Conservation (phyloP, 768 basidiomycete genomes). For the Xerocomus brunneocitrinus region DNA sequence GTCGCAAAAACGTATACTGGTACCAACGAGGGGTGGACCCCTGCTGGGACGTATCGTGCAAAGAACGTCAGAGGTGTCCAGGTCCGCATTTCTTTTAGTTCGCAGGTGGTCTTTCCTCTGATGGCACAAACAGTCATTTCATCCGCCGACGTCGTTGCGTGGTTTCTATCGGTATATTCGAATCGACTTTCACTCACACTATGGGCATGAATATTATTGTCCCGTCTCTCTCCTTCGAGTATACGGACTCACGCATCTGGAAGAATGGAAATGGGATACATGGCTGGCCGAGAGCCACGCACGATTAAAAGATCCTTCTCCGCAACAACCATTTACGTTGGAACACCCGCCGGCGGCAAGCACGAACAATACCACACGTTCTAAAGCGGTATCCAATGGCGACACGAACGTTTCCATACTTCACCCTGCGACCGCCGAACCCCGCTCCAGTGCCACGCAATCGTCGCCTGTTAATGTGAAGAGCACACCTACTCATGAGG, state of each 20-base stretch:
- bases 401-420: conserved; percentile 3
- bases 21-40: conserved; percentile 59
- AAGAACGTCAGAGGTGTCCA: conserved; percentile 90
- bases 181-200: conserved; percentile 90
- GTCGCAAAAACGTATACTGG: conserved; percentile 77
- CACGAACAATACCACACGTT: background rate
- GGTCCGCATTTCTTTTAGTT: conserved; percentile 40
- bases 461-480: background rate
- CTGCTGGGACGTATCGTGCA: conserved; percentile 75
- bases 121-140: conserved; percentile 55
- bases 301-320: conserved; percentile 34
- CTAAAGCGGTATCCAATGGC: background rate
- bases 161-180: conserved; percentile 94
- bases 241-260: conserved; percentile 93
- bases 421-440: background rate
- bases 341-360: conserved; percentile 14
- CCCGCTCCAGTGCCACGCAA: background rate
- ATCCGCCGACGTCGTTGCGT: conserved; percentile 62
- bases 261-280: conserved; percentile 89
- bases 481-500: background rate
- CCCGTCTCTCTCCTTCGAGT: conserved; percentile 90
- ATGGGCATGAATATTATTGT: conserved; percentile 94
- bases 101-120: background rate
- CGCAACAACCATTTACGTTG: conserved; percentile 13
- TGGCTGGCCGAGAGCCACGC: conserved; percentile 70